Evolutionary conservation across 2,329 filamentous ascomycete species (phyloP).

Genomic region (Alternaria sp.): DNA sequence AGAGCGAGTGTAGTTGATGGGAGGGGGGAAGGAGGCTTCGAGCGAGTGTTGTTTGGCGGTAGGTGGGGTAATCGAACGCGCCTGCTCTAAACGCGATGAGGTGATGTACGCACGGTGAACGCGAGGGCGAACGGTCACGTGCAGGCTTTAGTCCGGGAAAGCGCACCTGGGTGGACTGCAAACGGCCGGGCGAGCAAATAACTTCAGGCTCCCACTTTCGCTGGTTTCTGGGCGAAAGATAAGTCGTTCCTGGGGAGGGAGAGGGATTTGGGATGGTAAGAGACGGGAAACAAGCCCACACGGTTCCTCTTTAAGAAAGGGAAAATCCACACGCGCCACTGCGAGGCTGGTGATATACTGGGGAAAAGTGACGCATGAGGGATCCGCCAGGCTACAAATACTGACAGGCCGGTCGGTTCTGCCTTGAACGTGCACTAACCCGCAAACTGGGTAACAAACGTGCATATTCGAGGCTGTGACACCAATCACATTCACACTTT

Average conservation of each 20-base stretch:
- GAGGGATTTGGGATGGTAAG: background rate
- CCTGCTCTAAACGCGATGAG: background rate
- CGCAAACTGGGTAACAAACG: slow-evolving; percentile 30
- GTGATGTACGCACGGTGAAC: background rate
- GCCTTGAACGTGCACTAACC: slow-evolving; percentile 31
- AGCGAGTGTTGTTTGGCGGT: background rate
- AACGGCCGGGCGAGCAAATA: background rate
- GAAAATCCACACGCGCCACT: slow-evolving; percentile 5
- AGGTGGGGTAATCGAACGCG: background rate
- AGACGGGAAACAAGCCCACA: background rate
- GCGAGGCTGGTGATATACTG: slow-evolving; percentile 7
- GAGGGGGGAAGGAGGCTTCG: background rate
- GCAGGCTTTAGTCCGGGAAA: background rate
- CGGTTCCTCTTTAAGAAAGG: slow-evolving; percentile 7
- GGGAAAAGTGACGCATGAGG: slow-evolving; percentile 28
- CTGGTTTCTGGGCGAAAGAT: background rate
- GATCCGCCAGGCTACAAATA: slow-evolving; percentile 35
- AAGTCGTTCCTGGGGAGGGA: background rate
- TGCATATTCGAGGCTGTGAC: slow-evolving; percentile 21
- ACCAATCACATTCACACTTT: slow-evolving; percentile 32
- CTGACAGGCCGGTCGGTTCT: slow-evolving; percentile 19
- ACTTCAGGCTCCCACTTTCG: background rate
- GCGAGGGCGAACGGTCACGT: background rate
- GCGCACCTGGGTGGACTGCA: background rate
- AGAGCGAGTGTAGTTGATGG: background rate